Base-by-base conservation (phyloP, 2,329 filamentous ascomycete genomes). In the Epichloe elymi region DNA sequence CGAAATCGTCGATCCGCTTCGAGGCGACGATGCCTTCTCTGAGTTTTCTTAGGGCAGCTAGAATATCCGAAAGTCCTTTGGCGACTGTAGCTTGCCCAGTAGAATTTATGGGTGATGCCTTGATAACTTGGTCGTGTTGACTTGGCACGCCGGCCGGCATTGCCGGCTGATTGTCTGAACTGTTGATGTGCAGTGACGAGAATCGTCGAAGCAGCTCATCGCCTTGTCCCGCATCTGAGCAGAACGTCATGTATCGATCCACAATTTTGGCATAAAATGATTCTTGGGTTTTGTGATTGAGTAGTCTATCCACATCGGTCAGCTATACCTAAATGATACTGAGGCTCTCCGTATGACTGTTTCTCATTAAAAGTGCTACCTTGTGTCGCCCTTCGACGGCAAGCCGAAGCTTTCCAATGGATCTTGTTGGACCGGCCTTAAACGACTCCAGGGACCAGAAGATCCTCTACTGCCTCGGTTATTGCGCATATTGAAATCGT, bases 191-290 rank as follows among this genome's bases (percentile, higher is more conserved):
- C 19, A 93, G 73, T 1, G 82, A 81, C 2, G 83, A 78, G 63
- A 95, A 90, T 50, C 86, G 83, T 47, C 78, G 75, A 53, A 89
- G 79, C 26, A 96, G 79, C 58, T 85, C 81, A 56, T 86, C 82
- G 49, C 82, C 76, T 61, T 85, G 79, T 51, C 82, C 79, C 15
- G 82, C 80, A 37, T 83, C 76, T 47, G 86, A 86, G 72, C 89
- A 95, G 66, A 95, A 94, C 56, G 81, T 80, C 79, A 95, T 85
- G 70, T 95, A 96, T 46, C 88, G 82, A 63, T 91, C 84, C 53
- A 90, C 82, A 60, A 96, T 94, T 63, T 83, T 87, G 63, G 83
- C 82, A 68, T 91, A 95, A 71, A 91, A 96, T 50, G 74, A 74
- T 65, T 95, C 86, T 68, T 97, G 91, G 7, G 78, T 79, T 68